These are phyloP conservation scores for Puccinia hordei DNA, from an alignment of 1,284 basidiomycete species.

Conservation along the genomic window DNA sequence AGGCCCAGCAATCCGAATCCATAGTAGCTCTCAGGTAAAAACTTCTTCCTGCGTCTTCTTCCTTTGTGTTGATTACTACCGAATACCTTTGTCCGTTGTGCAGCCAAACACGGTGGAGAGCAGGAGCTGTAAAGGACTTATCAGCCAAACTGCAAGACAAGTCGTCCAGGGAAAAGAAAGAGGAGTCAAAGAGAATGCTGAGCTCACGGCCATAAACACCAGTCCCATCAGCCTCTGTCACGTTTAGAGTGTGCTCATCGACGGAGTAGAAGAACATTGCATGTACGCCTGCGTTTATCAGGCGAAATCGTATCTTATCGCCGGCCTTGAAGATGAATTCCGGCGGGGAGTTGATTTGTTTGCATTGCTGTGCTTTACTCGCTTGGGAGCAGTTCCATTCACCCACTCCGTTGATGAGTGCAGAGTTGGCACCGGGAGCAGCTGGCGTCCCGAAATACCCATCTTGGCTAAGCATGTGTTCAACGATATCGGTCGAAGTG, in stretches of 20 bases:
- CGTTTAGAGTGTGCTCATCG: conserved; percentile 53
- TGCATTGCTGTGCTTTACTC: conserved; percentile 19
- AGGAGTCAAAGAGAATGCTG: neutral
- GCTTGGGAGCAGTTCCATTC: conserved; percentile 47
- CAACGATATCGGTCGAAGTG: conserved; percentile 47
- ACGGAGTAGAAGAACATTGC: conserved; percentile 55
- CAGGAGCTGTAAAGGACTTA: conserved; percentile 1
- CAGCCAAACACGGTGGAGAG: conserved; percentile 54
- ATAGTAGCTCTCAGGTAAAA: conserved; percentile 41
- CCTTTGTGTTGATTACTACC: conserved; percentile 18
- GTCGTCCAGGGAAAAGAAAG: neutral
- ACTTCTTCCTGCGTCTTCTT: conserved; percentile 28
- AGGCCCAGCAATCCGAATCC: conserved; percentile 45
- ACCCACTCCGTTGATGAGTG: conserved; percentile 64
- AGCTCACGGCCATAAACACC: conserved; percentile 41
- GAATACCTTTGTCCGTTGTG: conserved; percentile 48
- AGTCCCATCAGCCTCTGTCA: conserved; percentile 51
- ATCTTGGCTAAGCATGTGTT: conserved; percentile 50
- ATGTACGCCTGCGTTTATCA: conserved; percentile 63
- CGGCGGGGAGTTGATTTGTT: conserved; percentile 3
- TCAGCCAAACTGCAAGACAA: neutral
- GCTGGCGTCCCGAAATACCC: conserved; percentile 56
- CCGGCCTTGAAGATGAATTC: conserved; percentile 42
- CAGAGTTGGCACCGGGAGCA: conserved; percentile 61
- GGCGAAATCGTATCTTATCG: conserved; percentile 62